Conservation (phyloP, 805 yeast species). For the Lachancea waltii region DNA sequence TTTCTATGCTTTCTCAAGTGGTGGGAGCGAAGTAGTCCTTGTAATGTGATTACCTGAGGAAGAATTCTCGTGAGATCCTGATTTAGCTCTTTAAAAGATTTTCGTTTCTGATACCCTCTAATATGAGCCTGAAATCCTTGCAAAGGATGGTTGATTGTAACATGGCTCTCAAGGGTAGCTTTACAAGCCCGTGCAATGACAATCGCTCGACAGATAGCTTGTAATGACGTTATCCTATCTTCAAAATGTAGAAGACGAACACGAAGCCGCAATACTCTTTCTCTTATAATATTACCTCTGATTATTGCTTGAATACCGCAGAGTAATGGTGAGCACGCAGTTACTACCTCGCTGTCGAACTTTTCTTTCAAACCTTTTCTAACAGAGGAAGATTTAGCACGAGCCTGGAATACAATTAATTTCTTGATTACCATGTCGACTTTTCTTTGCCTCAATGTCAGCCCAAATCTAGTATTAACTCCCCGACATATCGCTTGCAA, state of each 20-base stretch:
- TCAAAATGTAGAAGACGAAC: slow-evolving; percentile 25
- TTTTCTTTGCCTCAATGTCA: slow-evolving; percentile 58
- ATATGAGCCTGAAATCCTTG: slow-evolving; percentile 3
- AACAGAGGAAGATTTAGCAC: slow-evolving; percentile 43
- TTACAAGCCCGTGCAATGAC: slow-evolving; percentile 24
- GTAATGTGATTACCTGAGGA: slow-evolving; percentile 1
- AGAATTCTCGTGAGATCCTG: not conserved
- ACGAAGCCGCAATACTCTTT: slow-evolving; percentile 20
- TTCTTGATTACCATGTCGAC: slow-evolving; percentile 50
- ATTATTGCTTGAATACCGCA: slow-evolving; percentile 45
- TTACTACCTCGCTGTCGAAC: not conserved
- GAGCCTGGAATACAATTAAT: slow-evolving; percentile 42
- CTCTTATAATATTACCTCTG: slow-evolving; percentile 39
- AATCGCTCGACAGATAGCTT: slow-evolving; percentile 37
- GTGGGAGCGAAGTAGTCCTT: slow-evolving; percentile 7
- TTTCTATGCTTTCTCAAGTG: slow-evolving; percentile 3
- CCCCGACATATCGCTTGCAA: slow-evolving; percentile 72
- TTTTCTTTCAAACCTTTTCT: slow-evolving; percentile 14
- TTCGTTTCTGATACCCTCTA: slow-evolving; percentile 2
- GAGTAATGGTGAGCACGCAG: not conserved
- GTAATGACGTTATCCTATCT: slow-evolving; percentile 28
- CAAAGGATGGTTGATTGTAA: not conserved
- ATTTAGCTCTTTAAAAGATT: not conserved
- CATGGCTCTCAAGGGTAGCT: not conserved
- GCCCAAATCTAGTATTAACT: slow-evolving; percentile 53